These are phyloP conservation scores for Mariannaea elegans DNA, from an alignment of 2,329 filamentous ascomycete species.

Conservation along the genomic window DNA sequence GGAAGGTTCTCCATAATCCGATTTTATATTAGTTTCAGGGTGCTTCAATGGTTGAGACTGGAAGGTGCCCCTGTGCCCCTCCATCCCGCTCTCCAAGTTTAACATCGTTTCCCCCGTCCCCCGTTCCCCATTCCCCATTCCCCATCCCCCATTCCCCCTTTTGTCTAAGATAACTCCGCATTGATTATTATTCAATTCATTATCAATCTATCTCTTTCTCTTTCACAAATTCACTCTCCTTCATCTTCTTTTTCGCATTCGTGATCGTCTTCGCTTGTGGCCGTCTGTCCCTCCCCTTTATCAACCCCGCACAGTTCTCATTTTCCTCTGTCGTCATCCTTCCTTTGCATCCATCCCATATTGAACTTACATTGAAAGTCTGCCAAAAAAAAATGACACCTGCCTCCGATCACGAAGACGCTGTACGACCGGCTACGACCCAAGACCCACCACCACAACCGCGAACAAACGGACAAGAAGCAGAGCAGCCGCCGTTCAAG, in stretches of 20 bases:
- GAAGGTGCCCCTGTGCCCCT: neutral
- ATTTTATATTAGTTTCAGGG: neutral
- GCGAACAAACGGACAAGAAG: constrained; percentile 7
- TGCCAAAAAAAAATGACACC: constrained; percentile 35
- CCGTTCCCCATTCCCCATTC: constrained; percentile 1
- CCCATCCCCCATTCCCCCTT: constrained; percentile 3
- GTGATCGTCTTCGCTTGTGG: neutral
- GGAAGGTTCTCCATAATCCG: constrained; percentile 1
- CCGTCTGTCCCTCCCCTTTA: neutral
- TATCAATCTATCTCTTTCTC: neutral
- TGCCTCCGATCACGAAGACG: constrained; percentile 37
- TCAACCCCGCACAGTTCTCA: neutral
- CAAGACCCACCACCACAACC: constrained; percentile 14
- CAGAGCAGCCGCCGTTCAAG: constrained; percentile 28
- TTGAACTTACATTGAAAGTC: neutral
- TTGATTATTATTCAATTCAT: neutral
- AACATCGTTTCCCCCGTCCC: neutral
- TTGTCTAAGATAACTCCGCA: constrained; percentile 14
- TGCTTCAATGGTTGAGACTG: neutral
- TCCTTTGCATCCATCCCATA: neutral
- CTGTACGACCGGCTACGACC: constrained; percentile 9
- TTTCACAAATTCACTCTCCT: neutral
- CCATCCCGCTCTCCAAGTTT: constrained; percentile 1
- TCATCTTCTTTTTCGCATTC: neutral
- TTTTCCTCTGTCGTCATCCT: neutral